phyloP scores from a whole-genome alignment of 2,329 filamentous ascomycete genomes.

The Exophiala sideris region DNA sequence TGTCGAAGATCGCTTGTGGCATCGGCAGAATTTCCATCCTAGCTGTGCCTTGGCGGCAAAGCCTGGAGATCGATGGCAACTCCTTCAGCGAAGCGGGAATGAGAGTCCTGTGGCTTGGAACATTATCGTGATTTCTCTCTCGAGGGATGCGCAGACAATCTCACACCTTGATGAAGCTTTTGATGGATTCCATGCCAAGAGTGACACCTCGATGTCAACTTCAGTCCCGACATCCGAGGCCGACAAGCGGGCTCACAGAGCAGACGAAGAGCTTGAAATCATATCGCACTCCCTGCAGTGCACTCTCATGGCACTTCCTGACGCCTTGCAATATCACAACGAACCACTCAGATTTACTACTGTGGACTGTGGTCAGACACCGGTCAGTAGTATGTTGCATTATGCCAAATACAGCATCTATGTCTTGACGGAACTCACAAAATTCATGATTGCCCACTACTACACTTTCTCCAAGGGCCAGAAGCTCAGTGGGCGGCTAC shows the following conservation, averaged over 20 bases:
- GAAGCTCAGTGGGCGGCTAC: too few species aligned
- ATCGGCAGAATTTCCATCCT: constrained; percentile 22
- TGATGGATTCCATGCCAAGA: background rate
- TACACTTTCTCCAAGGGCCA: constrained; percentile 25
- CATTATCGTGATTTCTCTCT: constrained; percentile 38
- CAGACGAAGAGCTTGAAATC: constrained; percentile 11
- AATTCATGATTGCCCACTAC: constrained; percentile 34
- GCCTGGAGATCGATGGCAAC: constrained; percentile 34
- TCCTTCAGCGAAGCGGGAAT: constrained; percentile 32
- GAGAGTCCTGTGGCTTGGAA: constrained; percentile 37
- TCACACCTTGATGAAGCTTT: background rate
- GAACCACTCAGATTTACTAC: constrained; percentile 27
- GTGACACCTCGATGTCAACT: background rate
- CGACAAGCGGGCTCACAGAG: background rate
- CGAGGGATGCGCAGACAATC: constrained; percentile 36
- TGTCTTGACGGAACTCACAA: constrained; percentile 35
- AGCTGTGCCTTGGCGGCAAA: constrained; percentile 33
- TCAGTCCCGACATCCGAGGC: too few species aligned
- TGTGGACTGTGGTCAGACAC: background rate
- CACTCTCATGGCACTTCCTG: constrained; percentile 30
- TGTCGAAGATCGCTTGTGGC: constrained; percentile 35
- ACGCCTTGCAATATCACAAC: constrained; percentile 30
- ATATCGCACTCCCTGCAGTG: constrained; percentile 19
- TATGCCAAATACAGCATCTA: constrained; percentile 33
- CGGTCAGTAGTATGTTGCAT: constrained; percentile 7